Base-by-base conservation (phyloP, 805 yeast genomes). In the Kluyveromyces siamensis region DNA sequence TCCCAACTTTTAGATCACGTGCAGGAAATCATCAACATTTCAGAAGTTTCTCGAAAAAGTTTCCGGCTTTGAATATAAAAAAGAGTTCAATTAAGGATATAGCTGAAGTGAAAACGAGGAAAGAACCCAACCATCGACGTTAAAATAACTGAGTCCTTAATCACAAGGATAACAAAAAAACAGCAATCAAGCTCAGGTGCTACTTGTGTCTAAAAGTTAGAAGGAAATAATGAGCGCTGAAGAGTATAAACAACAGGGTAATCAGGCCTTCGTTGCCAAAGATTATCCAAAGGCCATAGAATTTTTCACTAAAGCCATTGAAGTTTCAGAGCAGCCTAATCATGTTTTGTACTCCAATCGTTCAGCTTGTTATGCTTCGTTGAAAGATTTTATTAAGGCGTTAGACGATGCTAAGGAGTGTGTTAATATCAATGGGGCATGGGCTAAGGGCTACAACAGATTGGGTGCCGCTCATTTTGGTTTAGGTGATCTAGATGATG, bases 361-460 rank as follows among this genome's bases (percentile, higher is more conserved):
- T 67, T 90, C 98, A 10, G 99, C 96, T 13, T 79, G 88, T 49
- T 83, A 83, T 61, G 84, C 97, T 5, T 87, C 96, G 7, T 69
- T 81, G 70, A 80, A 81, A 61, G 71, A 89, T 59, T 93, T 82
- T 61, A 66, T 66, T 19, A 71, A 81, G 51, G 99, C 98, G 3
- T 72, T 88, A 51, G 72, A 74, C 42, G 99, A 93, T 67, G 99
- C 98, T 16, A 70, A 86, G 50, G 79, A 84, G 61, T 85, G 96
- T 70, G 81, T 85, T 47, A 76, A 79, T 59, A 81, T 89, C 69
- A 87, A 86, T 55, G 83, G 89, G 14, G 55, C 83, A 2, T 93
- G 98, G 98, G 89, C 96, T 19, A 93, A 93, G 70, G 99, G 98
- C 44, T 87, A 85, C 73, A 85, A 82, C 61, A 83, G 99, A 69